A percentile compares a stretch with the other conserved stretches of the same genome.
These are phyloP conservation scores for Boletellus ananas DNA, from an alignment of 768 basidiomycete species.

Conservation along the genomic window DNA sequence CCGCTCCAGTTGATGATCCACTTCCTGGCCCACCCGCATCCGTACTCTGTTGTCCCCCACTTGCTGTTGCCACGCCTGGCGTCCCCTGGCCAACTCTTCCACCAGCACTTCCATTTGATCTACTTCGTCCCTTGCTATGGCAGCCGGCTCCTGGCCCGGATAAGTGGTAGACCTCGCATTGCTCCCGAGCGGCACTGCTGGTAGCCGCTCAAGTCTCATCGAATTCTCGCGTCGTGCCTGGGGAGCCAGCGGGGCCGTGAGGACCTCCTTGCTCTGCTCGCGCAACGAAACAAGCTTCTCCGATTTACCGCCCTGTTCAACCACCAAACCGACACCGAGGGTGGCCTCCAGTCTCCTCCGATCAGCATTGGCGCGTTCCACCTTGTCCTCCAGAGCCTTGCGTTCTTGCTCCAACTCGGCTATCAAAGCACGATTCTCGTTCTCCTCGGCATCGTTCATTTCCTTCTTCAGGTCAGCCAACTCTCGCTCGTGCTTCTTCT, in stretches of 20 bases:
- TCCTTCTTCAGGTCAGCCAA: slow-evolving; percentile 38
- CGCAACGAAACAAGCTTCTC: not conserved
- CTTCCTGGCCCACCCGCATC: not conserved
- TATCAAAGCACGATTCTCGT: not conserved
- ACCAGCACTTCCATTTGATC: not conserved
- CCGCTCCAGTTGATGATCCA: not conserved
- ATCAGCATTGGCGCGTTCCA: not conserved
- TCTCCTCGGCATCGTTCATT: slow-evolving; percentile 36
- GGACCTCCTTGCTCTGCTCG: not conserved
- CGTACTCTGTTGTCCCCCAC: not conserved
- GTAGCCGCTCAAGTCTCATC: not conserved
- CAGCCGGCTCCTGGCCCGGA: not conserved
- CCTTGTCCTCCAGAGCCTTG: not conserved
- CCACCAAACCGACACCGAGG: not conserved
- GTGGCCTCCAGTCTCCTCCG: not conserved
- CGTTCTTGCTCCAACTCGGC: slow-evolving; percentile 1
- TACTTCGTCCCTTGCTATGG: not conserved
- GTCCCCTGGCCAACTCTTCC: not conserved
- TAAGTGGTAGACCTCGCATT: not conserved
- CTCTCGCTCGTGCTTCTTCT: slow-evolving; percentile 37
- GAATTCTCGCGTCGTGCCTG: not conserved
- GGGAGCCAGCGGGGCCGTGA: too few relatives aligned
- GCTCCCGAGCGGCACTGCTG: too few relatives aligned
- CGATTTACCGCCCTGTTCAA: not conserved
- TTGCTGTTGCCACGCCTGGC: not conserved